Conservation (phyloP, 2,329 filamentous ascomycete species). For the Lecanicillium sp. region DNA sequence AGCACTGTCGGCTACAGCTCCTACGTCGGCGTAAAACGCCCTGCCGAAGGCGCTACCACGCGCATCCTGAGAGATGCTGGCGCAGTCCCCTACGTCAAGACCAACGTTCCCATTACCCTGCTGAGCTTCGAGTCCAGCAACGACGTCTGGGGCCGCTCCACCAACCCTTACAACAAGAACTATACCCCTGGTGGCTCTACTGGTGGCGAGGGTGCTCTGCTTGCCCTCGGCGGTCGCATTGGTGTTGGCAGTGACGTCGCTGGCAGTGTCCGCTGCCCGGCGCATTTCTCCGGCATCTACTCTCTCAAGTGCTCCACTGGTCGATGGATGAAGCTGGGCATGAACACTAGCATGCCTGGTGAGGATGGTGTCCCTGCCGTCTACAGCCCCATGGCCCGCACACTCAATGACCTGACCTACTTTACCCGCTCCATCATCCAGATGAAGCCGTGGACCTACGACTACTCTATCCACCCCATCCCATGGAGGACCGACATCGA, state of each 20-base stretch:
- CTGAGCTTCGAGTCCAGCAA: slow-evolving; percentile 77
- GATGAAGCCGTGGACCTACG: slow-evolving; percentile 85
- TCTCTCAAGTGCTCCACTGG: slow-evolving; percentile 81
- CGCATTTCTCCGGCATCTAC: slow-evolving; percentile 86
- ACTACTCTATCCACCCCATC: slow-evolving; percentile 79
- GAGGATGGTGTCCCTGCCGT: slow-evolving; percentile 86
- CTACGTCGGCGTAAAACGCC: slow-evolving; percentile 51
- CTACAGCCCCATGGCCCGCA: slow-evolving; percentile 88
- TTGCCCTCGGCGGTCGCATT: slow-evolving; percentile 77
- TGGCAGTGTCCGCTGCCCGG: slow-evolving; percentile 78
- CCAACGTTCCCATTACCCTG: slow-evolving; percentile 78
- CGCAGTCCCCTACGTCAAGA: slow-evolving; percentile 88
- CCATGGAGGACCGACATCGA: slow-evolving; percentile 62
- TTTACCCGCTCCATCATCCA: slow-evolving; percentile 71
- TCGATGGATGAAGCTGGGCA: slow-evolving; percentile 79
- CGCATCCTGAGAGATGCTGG: slow-evolving; percentile 78
- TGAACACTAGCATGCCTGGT: slow-evolving; percentile 82
- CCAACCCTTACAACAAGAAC: slow-evolving; percentile 74
- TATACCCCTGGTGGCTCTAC: slow-evolving; percentile 89
- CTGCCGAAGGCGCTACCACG: slow-evolving; percentile 64
- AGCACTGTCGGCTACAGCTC: slow-evolving; percentile 72
- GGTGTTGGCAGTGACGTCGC: slow-evolving; percentile 89
- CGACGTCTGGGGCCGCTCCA: slow-evolving; percentile 72
- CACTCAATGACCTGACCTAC: slow-evolving; percentile 73
- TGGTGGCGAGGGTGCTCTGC: slow-evolving; percentile 73